These are phyloP conservation scores for Fusarium continuum DNA, from an alignment of 2,329 filamentous ascomycete genomes.

Conservation along the genomic window DNA sequence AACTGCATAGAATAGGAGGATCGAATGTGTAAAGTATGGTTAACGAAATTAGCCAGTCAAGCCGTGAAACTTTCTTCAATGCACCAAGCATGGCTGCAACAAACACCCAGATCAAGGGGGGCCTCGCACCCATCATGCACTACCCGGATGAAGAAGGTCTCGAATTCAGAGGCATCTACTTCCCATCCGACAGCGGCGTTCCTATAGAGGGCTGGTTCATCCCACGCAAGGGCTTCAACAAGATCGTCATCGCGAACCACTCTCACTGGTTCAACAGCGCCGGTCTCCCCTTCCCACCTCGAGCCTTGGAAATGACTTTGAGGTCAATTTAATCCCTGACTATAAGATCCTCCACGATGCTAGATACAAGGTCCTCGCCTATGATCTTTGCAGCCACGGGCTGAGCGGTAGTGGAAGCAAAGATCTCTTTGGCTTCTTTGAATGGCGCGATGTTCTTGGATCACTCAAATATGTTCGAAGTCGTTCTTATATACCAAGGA, in stretches of 20 bases:
- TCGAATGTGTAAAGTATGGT: no score
- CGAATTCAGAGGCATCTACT: slow-evolving; percentile 21
- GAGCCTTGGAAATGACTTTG: slow-evolving; percentile 29
- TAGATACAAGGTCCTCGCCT: slow-evolving; percentile 24
- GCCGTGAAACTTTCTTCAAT: no score
- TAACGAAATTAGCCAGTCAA: no score
- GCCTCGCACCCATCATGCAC: slow-evolving; percentile 21
- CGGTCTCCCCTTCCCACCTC: slow-evolving; percentile 17
- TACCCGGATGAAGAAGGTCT: slow-evolving; percentile 15
- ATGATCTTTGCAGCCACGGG: slow-evolving; percentile 28
- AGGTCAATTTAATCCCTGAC: slow-evolving; percentile 30
- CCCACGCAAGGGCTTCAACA: slow-evolving; percentile 13
- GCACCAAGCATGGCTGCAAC: neutral
- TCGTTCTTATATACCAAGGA: neutral
- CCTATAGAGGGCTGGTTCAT: slow-evolving; percentile 30
- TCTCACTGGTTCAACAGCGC: slow-evolving; percentile 32
- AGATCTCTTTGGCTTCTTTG: slow-evolving; percentile 28
- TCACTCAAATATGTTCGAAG: slow-evolving; percentile 20
- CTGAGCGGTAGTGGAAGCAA: slow-evolving; percentile 20
- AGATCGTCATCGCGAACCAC: slow-evolving; percentile 32
- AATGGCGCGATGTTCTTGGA: slow-evolving; percentile 27
- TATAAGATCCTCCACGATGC: slow-evolving; percentile 32
- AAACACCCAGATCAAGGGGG: slow-evolving; percentile 10
- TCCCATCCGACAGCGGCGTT: slow-evolving; percentile 24
- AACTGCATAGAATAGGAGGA: no score